phyloP scores from a whole-genome alignment of 306 rosid genomes.

The Quercus agrifolia region DNA sequence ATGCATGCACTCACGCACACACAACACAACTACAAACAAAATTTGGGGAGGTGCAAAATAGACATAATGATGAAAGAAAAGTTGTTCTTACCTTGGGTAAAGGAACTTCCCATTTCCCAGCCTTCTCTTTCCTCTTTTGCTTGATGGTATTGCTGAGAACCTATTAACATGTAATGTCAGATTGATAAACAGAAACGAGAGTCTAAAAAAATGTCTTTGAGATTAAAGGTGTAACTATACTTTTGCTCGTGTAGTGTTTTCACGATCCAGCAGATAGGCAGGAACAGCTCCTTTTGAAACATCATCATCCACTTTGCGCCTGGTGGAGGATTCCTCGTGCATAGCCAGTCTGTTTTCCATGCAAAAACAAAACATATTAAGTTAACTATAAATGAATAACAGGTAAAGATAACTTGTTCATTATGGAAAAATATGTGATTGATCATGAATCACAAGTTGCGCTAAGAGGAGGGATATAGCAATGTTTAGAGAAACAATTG shows the following conservation, averaged over 20 bases:
- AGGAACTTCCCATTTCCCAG: conserved; percentile 99
- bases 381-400: background rate
- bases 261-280: conserved; percentile 86
- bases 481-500: background rate
- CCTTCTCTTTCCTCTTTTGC: conserved; percentile 95
- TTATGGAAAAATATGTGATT: background rate
- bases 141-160: conserved; percentile 86
- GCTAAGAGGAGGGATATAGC: background rate
- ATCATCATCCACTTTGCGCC: conserved; percentile 85
- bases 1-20: too few species aligned
- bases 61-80: background rate
- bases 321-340: conserved; percentile 81
- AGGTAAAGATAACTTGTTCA: background rate
- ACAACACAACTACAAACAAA: background rate
- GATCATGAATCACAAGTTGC: background rate
- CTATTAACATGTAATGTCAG: conserved; percentile 33
- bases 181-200: background rate
- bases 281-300: conserved; percentile 84
- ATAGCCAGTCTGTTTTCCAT: conserved; percentile 56
- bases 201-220: background rate
- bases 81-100: conserved; percentile 65
- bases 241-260: conserved; percentile 72
- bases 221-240: conserved; percentile 26
- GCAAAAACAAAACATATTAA: background rate
- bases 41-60: background rate